These are phyloP conservation scores for Ganoderma leucocontextum DNA, from an alignment of 1,284 basidiomycete species.

Conservation along the genomic window DNA sequence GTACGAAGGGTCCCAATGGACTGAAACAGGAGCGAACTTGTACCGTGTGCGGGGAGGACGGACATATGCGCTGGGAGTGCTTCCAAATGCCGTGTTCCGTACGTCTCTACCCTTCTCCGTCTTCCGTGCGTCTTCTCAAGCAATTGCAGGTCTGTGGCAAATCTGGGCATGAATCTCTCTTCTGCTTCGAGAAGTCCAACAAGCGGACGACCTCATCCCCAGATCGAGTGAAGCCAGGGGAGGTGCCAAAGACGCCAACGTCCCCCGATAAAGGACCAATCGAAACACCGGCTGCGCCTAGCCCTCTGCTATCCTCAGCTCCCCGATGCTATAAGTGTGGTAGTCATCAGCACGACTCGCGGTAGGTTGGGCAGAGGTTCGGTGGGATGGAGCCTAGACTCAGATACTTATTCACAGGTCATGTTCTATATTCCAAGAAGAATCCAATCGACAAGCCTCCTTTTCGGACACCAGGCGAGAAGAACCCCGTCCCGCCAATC, in stretches of 20 bases:
- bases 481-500: neutral
- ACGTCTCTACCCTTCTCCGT: neutral
- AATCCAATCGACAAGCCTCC: neutral
- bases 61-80: slow-evolving; percentile 12
- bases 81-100: slow-evolving; percentile 3
- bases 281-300: neutral
- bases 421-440: slow-evolving; percentile 5
- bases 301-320: neutral
- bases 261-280: neutral
- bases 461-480: neutral
- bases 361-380: neutral
- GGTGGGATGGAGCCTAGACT: neutral
- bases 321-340: neutral
- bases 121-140: neutral
- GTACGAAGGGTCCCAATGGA: neutral
- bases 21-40: neutral
- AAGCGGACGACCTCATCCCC: neutral
- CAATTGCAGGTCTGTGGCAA: neutral
- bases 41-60: slow-evolving; percentile 1
- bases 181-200: neutral
- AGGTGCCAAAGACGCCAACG: neutral
- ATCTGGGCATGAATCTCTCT: neutral
- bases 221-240: neutral
- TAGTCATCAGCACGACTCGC: slow-evolving; percentile 2
- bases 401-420: neutral